phyloP scores from a whole-genome alignment of 2,329 filamentous ascomycete genomes.

The Cercospora zeae-maydis region DNA sequence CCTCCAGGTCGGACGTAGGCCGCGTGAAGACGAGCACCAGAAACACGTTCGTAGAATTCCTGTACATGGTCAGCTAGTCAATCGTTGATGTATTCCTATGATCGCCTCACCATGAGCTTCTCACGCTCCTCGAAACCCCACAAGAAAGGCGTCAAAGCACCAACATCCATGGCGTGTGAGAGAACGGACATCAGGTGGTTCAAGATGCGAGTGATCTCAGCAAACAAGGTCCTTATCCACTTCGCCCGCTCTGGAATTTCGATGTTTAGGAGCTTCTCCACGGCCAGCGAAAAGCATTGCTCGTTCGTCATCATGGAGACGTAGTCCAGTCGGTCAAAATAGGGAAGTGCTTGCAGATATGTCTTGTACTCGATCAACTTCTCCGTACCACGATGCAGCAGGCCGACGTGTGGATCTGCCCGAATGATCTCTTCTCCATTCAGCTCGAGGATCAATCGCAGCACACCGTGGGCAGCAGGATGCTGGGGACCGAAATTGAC shows the following conservation, averaged over 20 bases:
- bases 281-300: constrained; percentile 91
- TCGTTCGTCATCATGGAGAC: constrained; percentile 99
- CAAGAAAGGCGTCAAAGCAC: constrained; percentile 93
- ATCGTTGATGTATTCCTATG: not conserved
- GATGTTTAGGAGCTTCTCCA: constrained; percentile 96
- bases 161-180: constrained; percentile 98
- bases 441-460: constrained; percentile 94
- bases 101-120: constrained; percentile 84
- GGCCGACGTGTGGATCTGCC: constrained; percentile 91
- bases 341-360: constrained; percentile 94
- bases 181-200: constrained; percentile 98
- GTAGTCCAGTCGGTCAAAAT: constrained; percentile 98
- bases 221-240: constrained; percentile 94
- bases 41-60: constrained; percentile 99
- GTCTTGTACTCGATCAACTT: constrained; percentile 99
- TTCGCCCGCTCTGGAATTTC: constrained; percentile 95
- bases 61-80: constrained; percentile 39
- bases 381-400: constrained; percentile 95
- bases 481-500: constrained; percentile 99
- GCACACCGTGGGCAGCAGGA: constrained; percentile 94
- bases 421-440: constrained; percentile 97
- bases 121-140: constrained; percentile 99
- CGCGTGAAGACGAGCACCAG: constrained; percentile 92
- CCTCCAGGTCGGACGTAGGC: constrained; percentile 96
- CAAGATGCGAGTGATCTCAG: constrained; percentile 85